These are phyloP conservation scores for Fusarium albidum DNA, from an alignment of 2,329 filamentous ascomycete species.

Conservation along the genomic window DNA sequence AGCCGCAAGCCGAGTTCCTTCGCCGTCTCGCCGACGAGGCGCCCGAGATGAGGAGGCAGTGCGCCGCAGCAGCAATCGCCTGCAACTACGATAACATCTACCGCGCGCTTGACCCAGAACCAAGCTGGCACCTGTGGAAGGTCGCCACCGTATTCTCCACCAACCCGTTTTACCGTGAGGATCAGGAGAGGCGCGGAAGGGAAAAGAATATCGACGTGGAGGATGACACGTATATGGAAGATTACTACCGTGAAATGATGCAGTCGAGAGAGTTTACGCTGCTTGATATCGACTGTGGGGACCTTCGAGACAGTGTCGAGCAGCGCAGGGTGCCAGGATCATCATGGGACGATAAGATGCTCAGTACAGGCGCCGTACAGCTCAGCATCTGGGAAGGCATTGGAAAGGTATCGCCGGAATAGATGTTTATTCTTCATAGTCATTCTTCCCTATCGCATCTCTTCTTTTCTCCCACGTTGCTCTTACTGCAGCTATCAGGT, in stretches of 20 bases:
- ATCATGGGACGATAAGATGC: background rate
- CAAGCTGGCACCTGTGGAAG: background rate
- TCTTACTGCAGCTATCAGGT: too few relatives aligned
- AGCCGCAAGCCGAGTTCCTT: background rate
- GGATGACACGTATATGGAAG: background rate
- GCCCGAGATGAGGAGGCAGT: constrained; percentile 2
- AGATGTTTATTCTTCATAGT: too few relatives aligned
- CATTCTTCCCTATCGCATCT: too few relatives aligned
- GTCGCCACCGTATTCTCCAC: background rate
- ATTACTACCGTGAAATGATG: background rate
- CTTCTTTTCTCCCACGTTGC: too few relatives aligned
- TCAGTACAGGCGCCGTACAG: background rate
- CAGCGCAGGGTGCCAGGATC: background rate
- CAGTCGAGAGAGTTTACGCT: background rate
- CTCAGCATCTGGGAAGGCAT: background rate
- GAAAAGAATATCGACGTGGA: background rate
- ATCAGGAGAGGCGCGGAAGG: constrained; percentile 1
- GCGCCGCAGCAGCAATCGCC: constrained; percentile 6
- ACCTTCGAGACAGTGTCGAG: background rate
- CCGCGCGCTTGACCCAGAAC: background rate
- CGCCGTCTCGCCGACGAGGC: background rate
- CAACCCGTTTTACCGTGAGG: background rate
- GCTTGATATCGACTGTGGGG: background rate
- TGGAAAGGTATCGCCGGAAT: background rate
- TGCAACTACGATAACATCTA: constrained; percentile 11